Percentiles rank a stretch among this genome's conserved stretches.
phyloP scores from a whole-genome alignment of 1,284 basidiomycete species.

The Xanthoconium separans region DNA sequence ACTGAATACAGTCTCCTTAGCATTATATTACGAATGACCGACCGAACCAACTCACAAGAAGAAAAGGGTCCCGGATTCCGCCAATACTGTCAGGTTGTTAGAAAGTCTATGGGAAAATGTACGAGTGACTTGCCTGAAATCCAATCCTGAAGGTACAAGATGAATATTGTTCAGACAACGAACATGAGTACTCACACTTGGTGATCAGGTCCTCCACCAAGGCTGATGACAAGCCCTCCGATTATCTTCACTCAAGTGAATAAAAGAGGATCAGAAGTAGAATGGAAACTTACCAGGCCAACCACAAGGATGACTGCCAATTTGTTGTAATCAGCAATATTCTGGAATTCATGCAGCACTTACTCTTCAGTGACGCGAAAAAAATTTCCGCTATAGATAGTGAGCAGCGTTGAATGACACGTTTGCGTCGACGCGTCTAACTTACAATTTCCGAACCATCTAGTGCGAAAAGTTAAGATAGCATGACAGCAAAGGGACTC shows the following conservation, averaged over 20 bases:
- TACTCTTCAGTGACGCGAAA: constrained; percentile 26
- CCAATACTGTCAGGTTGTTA: constrained; percentile 19
- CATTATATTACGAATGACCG: constrained; percentile 19
- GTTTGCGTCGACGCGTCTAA: no score
- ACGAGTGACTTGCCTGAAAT: constrained; percentile 4
- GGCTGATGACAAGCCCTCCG: constrained; percentile 20
- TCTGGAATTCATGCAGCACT: background rate
- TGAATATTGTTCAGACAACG: constrained; percentile 50
- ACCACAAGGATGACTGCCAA: constrained; percentile 15
- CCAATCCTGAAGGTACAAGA: constrained; percentile 41
- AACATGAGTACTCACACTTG: constrained; percentile 44
- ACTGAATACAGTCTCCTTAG: constrained; percentile 42
- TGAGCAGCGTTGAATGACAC: background rate
- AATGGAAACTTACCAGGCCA: constrained; percentile 37
- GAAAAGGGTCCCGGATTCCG: constrained; percentile 22
- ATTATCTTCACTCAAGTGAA: constrained; percentile 58
- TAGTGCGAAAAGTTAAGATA: constrained; percentile 14
- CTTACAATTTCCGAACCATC: constrained; percentile 66
- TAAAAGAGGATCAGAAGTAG: constrained; percentile 56
- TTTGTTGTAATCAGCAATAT: background rate
- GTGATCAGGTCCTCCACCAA: constrained; percentile 23
- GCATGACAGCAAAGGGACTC: background rate
- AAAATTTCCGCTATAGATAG: constrained; percentile 28
- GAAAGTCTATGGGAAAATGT: background rate
- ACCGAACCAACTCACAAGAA: constrained; percentile 15